Base-by-base conservation (phyloP, 2,329 filamentous ascomycete genomes). In the Biscogniauxia mediterranea region DNA sequence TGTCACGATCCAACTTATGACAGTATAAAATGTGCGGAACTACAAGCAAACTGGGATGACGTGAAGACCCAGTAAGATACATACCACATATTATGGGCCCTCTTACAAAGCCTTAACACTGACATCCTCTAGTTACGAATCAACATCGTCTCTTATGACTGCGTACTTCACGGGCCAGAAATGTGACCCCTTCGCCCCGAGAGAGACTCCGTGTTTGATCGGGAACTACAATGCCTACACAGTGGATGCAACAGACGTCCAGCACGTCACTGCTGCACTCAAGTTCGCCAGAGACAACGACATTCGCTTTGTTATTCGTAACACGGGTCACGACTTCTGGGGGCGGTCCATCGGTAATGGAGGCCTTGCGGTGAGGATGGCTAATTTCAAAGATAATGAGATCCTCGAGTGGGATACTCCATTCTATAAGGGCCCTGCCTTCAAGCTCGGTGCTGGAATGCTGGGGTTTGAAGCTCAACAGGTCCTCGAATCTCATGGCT, bases 1-100 rank as follows among this genome's bases (percentile, higher is more conserved):
- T 85, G 82, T 65, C 81, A 85, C 62, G 71, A 74, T 23, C 75
- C 69, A 1, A 66, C 56, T 2, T 68, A 68, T 28, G 80, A 80
- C 65, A 70, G 81, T 17, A 72, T 64, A 1, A 63, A 68, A 20
- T 84, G 82, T 61, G 61, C 68, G 1, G 64, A 57, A 7, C 61
- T 83, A 19, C 57, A 69, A 57, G 62, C 55, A 9, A 49, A 64
- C 42, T 75, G 73, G 70, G 51, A 59, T 54, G 23, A 28, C 32
- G 26, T 58, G 32, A 56, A 54, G 32, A 60, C 58, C n/a, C 26
- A 50, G 25, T 59, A 59, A 52, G 59, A 52, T 19, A 1, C 11
- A 52, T 19, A 1, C 11, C 5, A 32, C 11, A 9, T 32, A 32
- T 32, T 32, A 32, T 13, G 3, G 11, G 7, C 7, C 28, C 28